Percentiles rank a stretch among this genome's conserved stretches.
These are phyloP conservation scores for Shiraia bambusicola DNA, from an alignment of 2,329 filamentous ascomycete genomes.

Conservation along the genomic window DNA sequence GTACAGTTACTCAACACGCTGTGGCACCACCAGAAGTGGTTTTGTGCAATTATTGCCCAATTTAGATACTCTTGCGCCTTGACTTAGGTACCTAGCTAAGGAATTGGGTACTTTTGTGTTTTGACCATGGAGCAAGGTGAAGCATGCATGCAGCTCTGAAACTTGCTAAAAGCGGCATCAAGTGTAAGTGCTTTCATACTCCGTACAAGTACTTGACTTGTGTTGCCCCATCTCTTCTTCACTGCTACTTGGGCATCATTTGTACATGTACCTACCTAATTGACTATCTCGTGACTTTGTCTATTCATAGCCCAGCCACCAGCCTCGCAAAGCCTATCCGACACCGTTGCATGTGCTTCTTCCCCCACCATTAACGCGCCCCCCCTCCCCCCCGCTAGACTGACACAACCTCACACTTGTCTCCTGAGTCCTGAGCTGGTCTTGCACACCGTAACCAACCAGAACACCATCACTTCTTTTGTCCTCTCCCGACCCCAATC, in stretches of 20 bases:
- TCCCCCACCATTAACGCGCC: constrained; percentile 26
- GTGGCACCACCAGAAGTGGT: too few relatives aligned
- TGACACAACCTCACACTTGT: constrained; percentile 21
- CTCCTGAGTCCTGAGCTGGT: constrained; percentile 19
- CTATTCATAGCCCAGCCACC: constrained; percentile 8
- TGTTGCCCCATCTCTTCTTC: constrained; percentile 1
- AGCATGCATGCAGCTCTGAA: constrained; percentile 24
- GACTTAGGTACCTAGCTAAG: too few relatives aligned
- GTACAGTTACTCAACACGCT: too few relatives aligned
- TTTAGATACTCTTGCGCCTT: background rate
- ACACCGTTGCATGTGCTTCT: constrained; percentile 19
- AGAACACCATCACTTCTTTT: constrained; percentile 18
- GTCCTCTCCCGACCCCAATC: constrained; percentile 17
- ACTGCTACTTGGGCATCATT: background rate
- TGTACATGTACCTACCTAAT: background rate
- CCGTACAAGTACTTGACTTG: background rate
- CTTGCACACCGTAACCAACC: constrained; percentile 17
- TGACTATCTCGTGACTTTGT: background rate
- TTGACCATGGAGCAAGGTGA: constrained; percentile 22
- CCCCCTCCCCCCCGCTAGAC: too few relatives aligned
- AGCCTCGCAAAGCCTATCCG: constrained; percentile 23
- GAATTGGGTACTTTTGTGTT: constrained; percentile 15
- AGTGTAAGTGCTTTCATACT: constrained; percentile 5
- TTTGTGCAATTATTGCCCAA: too few relatives aligned
- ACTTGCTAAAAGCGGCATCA: constrained; percentile 22